Conservation (phyloP, 257 asterid genomes). For the Petunia secreta region DNA sequence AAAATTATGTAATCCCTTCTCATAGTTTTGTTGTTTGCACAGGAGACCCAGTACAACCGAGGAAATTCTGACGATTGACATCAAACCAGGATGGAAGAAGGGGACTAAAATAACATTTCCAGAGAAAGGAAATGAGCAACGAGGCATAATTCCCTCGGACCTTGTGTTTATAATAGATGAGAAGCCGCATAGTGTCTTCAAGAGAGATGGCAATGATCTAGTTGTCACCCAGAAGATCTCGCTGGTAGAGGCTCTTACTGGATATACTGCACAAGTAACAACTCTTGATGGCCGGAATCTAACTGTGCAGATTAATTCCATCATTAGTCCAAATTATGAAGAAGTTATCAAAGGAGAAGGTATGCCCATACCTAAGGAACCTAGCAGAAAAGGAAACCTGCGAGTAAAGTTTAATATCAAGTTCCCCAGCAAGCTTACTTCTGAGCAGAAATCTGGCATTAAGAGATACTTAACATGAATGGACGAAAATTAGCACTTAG, state of each 20-base stretch:
- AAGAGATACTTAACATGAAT: slow-evolving; percentile 62
- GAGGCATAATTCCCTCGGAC: slow-evolving; percentile 81
- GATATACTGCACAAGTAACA: slow-evolving; percentile 65
- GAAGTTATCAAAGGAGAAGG: slow-evolving; percentile 87
- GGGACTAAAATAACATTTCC: slow-evolving; percentile 96
- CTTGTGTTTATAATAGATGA: slow-evolving; percentile 83
- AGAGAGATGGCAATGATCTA: slow-evolving; percentile 87
- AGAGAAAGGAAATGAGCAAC: slow-evolving; percentile 82
- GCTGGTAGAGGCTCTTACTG: slow-evolving; percentile 80
- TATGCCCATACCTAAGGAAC: slow-evolving; percentile 93
- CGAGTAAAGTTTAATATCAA: slow-evolving; percentile 76
- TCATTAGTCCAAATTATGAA: slow-evolving; percentile 73
- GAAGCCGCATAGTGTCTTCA: slow-evolving; percentile 76
- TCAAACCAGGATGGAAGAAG: slow-evolving; percentile 96
- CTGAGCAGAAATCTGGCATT: slow-evolving; percentile 85
- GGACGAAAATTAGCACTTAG: neutral
- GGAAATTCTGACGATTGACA: slow-evolving; percentile 77
- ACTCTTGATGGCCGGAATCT: slow-evolving; percentile 79
- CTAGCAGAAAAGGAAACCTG: slow-evolving; percentile 75
- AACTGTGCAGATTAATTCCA: slow-evolving; percentile 59
- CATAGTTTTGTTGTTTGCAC: slow-evolving; percentile 28
- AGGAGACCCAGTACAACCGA: slow-evolving; percentile 70
- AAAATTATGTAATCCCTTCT: neutral
- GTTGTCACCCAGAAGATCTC: slow-evolving; percentile 71
- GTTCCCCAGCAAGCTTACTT: slow-evolving; percentile 81